Percentiles rank a stretch among this genome's conserved stretches.
Evolutionary conservation across 2,329 filamentous ascomycete genomes (phyloP).

Genomic region (Sarocladium kiliense): DNA sequence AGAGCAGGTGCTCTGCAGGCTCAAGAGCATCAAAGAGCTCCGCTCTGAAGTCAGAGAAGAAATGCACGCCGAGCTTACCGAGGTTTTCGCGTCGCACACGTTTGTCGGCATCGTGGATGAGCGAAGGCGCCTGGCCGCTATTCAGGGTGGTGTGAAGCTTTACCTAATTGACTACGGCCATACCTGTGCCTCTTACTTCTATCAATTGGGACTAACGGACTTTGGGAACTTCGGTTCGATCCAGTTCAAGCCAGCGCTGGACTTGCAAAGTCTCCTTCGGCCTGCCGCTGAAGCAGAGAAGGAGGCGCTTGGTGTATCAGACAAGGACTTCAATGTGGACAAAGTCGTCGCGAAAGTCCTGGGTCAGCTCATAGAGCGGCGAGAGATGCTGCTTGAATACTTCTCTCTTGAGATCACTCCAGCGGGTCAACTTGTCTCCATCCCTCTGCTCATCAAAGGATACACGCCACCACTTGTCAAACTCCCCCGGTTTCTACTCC

Average conservation of each 20-base stretch:
- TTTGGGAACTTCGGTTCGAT: conserved; percentile 93
- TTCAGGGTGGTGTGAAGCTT: conserved; percentile 88
- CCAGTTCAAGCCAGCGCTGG: conserved; percentile 70
- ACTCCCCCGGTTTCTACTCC: conserved; percentile 80
- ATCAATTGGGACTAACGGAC: conserved; percentile 89
- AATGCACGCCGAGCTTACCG: conserved; percentile 81
- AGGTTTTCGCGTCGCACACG: conserved; percentile 80
- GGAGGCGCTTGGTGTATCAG: conserved; percentile 30
- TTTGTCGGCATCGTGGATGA: conserved; percentile 94
- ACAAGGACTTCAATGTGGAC: conserved; percentile 59
- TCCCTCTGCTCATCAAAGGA: conserved; percentile 82
- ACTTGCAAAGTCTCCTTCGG: conserved; percentile 63
- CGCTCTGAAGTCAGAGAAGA: conserved; percentile 73
- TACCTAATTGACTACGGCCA: conserved; percentile 92
- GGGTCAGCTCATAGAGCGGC: conserved; percentile 64
- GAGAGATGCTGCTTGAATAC: conserved; percentile 89
- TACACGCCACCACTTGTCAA: conserved; percentile 85
- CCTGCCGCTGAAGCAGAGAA: conserved; percentile 71
- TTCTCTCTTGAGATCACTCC: conserved; percentile 81
- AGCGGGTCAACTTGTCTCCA: conserved; percentile 67
- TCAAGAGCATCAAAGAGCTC: conserved; percentile 82
- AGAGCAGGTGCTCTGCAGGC: conserved; percentile 62
- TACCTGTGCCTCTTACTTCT: conserved; percentile 83
- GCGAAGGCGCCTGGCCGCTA: conserved; percentile 77
- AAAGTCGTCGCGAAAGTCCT: conserved; percentile 62